These are phyloP conservation scores for Fusarium tanahbumbuense DNA, from an alignment of 2,329 filamentous ascomycete genomes.

Conservation along the genomic window DNA sequence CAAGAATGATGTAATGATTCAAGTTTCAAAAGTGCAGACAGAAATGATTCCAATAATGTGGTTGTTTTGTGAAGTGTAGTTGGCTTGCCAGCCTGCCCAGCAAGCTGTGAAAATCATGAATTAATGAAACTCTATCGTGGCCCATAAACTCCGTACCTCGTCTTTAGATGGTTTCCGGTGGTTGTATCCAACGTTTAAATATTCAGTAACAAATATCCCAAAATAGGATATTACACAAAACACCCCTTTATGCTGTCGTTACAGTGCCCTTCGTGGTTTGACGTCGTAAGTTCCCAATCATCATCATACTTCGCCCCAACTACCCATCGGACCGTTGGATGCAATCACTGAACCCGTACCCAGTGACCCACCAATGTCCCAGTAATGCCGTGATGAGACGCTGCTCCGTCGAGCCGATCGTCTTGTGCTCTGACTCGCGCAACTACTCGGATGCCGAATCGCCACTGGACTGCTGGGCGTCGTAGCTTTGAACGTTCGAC, in stretches of 20 bases:
- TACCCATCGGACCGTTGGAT: conserved; percentile 75
- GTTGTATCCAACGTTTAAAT: conserved; percentile 33
- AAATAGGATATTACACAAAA: conserved; percentile 17
- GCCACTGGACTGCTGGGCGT: conserved; percentile 61
- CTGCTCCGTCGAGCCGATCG: conserved; percentile 75
- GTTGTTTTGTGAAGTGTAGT: conserved; percentile 1
- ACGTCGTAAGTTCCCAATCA: conserved; percentile 14
- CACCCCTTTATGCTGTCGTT: conserved; percentile 25
- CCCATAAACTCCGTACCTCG: conserved; percentile 25
- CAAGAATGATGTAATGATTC: background rate
- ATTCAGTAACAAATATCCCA: conserved; percentile 9
- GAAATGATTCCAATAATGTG: background rate
- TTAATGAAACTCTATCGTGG: conserved; percentile 28
- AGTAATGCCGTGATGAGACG: conserved; percentile 85
- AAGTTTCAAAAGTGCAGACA: too few species aligned
- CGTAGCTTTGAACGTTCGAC: conserved; percentile 67
- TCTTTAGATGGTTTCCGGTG: conserved; percentile 30
- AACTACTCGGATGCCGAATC: conserved; percentile 71
- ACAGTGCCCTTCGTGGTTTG: conserved; percentile 14
- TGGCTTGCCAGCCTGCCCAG: conserved; percentile 15
- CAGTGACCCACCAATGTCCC: conserved; percentile 87
- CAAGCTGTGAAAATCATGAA: conserved; percentile 12
- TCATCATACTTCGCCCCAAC: conserved; percentile 78
- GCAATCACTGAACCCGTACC: conserved; percentile 80
- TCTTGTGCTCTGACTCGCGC: conserved; percentile 88